A percentile compares a stretch with the other conserved stretches of the same genome.
phyloP scores from a whole-genome alignment of 2,329 filamentous ascomycete species.

The Cladophialophora yegresii region DNA sequence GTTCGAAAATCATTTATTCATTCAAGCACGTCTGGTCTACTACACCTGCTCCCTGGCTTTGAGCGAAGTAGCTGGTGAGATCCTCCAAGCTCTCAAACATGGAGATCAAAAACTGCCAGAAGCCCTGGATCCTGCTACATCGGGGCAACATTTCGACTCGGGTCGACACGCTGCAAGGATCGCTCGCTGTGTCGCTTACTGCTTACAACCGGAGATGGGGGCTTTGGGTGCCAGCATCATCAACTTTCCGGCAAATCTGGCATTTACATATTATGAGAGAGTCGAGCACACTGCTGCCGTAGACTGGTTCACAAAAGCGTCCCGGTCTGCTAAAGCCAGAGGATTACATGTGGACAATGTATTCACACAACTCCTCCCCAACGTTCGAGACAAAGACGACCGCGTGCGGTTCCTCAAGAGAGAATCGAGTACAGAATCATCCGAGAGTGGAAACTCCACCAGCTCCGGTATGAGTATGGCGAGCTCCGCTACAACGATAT shows the following conservation, averaged over 20 bases:
- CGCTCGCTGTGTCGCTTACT: conserved; percentile 30
- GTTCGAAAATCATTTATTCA: conserved; percentile 34
- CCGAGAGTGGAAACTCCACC: conserved; percentile 8
- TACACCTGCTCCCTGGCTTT: conserved; percentile 30
- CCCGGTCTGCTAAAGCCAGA: conserved; percentile 24
- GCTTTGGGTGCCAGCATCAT: conserved; percentile 32
- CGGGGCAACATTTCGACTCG: conserved; percentile 18
- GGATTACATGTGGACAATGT: conserved; percentile 27
- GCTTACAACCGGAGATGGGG: conserved; percentile 34
- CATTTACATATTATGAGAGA: conserved; percentile 26
- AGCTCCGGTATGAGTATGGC: conserved; percentile 6
- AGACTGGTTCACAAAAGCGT: conserved; percentile 26
- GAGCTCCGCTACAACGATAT: conserved; percentile 15
- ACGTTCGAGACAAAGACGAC: conserved; percentile 13
- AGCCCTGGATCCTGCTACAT: conserved; percentile 4
- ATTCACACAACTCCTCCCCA: conserved; percentile 10
- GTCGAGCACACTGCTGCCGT: conserved; percentile 19
- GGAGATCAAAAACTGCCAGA: conserved; percentile 18
- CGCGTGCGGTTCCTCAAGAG: conserved; percentile 13
- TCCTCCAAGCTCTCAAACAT: conserved; percentile 19
- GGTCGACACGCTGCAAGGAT: conserved; percentile 28
- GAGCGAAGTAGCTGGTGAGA: conserved; percentile 25
- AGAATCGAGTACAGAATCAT: conserved; percentile 22
- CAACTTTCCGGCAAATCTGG: conserved; percentile 32
- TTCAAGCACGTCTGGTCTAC: conserved; percentile 32